phyloP scores from a whole-genome alignment of 2,329 filamentous ascomycete genomes.

The Aspergillus sojae region DNA sequence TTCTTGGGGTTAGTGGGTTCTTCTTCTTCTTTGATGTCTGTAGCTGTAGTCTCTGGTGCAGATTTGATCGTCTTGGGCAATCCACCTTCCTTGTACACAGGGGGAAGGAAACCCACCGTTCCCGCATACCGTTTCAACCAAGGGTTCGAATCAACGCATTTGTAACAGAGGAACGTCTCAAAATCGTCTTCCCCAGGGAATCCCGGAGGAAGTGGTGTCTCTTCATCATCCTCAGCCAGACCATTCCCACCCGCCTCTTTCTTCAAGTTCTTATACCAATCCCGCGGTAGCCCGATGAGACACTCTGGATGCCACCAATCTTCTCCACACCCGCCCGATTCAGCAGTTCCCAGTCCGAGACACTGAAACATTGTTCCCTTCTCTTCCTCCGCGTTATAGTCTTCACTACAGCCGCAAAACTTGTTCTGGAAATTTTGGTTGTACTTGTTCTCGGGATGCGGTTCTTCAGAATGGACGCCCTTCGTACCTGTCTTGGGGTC shows the following conservation, averaged over 20 bases:
- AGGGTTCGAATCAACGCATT: constrained; percentile 81
- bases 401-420: constrained; percentile 86
- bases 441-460: constrained; percentile 76
- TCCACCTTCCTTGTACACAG: constrained; percentile 60
- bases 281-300: constrained; percentile 75
- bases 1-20: constrained; percentile 55
- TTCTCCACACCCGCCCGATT: constrained; percentile 88
- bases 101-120: constrained; percentile 73
- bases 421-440: constrained; percentile 93
- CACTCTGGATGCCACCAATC: constrained; percentile 98
- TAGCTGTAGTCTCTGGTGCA: background rate
- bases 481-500: constrained; percentile 74
- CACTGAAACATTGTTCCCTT: constrained; percentile 99
- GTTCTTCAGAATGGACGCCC: constrained; percentile 75
- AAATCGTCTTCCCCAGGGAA: constrained; percentile 91
- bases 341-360: constrained; percentile 75
- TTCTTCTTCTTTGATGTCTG: constrained; percentile 18
- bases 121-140: constrained; percentile 92
- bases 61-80: constrained; percentile 13
- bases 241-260: constrained; percentile 30
- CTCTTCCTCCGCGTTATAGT: constrained; percentile 86
- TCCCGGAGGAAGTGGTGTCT: constrained; percentile 73
- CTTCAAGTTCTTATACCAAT: constrained; percentile 55
- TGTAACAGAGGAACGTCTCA: constrained; percentile 89
- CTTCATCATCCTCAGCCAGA: constrained; percentile 45